Conservation (phyloP, 495 filamentous ascomycete genomes). For the Lophium mytilinum region DNA sequence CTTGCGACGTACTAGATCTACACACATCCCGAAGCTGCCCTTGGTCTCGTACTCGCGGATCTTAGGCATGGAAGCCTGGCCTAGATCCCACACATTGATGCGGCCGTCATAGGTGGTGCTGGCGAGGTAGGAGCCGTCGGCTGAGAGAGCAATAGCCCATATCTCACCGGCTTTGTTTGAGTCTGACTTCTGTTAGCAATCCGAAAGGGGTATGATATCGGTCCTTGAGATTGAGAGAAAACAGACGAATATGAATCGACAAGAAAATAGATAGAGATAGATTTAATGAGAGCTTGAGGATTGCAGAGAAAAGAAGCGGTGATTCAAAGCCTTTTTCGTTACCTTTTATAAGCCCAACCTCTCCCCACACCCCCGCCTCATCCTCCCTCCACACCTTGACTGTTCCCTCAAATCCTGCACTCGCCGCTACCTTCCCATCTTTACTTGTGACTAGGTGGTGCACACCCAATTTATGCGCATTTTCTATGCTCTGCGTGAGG, state of each 20-base stretch:
- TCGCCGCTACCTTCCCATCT: constrained; percentile 63
- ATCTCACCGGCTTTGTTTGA: constrained; percentile 52
- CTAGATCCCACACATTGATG: constrained; percentile 80
- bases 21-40: constrained; percentile 76
- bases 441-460: constrained; percentile 73
- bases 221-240: neutral
- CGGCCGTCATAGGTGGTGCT: constrained; percentile 74
- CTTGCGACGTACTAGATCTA: constrained; percentile 58
- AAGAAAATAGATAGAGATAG: neutral
- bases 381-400: constrained; percentile 64
- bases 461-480: constrained; percentile 75
- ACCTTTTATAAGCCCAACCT: constrained; percentile 21
- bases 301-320: neutral
- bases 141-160: constrained; percentile 82
- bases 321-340: neutral
- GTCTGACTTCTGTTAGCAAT: constrained; percentile 28
- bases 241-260: neutral
- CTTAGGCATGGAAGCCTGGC: constrained; percentile 35
- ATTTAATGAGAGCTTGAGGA: neutral
- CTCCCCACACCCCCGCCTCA: constrained; percentile 41
- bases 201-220: too few species aligned
- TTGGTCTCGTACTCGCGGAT: constrained; percentile 86
- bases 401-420: constrained; percentile 80
- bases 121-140: constrained; percentile 73
- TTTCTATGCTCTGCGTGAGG: constrained; percentile 63